Base-by-base conservation (phyloP, 805 yeast genomes). In the Candida nitratophila region DNA sequence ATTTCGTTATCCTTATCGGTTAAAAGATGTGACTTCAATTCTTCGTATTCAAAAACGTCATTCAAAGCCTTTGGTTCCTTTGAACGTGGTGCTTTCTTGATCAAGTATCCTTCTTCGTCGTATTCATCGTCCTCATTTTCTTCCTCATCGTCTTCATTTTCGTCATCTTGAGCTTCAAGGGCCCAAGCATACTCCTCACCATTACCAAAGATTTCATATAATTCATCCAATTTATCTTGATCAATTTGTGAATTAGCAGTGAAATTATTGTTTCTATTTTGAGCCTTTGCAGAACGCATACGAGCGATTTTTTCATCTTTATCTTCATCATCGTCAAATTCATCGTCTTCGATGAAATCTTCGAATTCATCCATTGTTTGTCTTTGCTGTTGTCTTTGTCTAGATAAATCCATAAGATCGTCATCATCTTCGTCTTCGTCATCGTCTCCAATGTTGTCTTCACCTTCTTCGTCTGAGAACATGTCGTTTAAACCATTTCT, bases 141-240 rank as follows among this genome's bases (percentile, higher is more conserved):
- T 40, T 71, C 74, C n/a, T 77, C 81, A 46, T 67, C 63, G 30
- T 77, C 79, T 24, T 68, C 77, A 41, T 75, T 82, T 52, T 76
- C 83, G 44, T 71, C 73, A 48, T 77, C 80, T 65, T 90, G 96
- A 26, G 87, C 93, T 57, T 88, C 96, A 44, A 93, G 70, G 12
- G 99, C 99, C 98, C 99, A 93, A 45, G 87, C 96, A 64, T 93
- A 93, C 58, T 91, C 97, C 50, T 82, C 89, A 42, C 99, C 99
- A 62, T 89, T 95, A 51, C 99, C 99, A 60, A 93, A 93, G 14
- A 93, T 87, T 61, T 93, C 99, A 57, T 81, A 89, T 59, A 93
- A 77, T 63, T 91, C 97, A 57, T 88, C 93, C 50, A 91, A 77
- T 60, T 87, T 86, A 55, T 93, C 98, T 44, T 93, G 83, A 54